Evolutionary conservation across 2,329 filamentous ascomycete species (phyloP), one percentile per base, ranked within the genome.

Genomic region (Westerdykella sp.): DNA sequence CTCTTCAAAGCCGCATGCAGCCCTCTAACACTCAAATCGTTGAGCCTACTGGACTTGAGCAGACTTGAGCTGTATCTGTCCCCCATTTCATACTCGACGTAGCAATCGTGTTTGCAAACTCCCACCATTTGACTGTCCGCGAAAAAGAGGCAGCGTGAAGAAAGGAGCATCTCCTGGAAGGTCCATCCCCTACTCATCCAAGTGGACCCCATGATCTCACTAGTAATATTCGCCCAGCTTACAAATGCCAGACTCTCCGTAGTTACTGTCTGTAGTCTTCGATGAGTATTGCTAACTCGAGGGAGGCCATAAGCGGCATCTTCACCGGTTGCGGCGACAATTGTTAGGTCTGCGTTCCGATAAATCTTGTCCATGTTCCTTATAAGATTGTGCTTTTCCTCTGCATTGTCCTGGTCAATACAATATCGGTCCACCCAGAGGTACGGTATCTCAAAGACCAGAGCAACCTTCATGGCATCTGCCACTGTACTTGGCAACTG

Each of bases 151-250:
- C 35, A 32, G 12, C 50, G 43, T 3, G 47, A 42, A 5, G 45
- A 45, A 9, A 53, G 42, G 2, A 50, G 35, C 2, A 39, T 40
- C 45, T 53, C 50, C 41, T 53, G 50, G 23, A 41, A 53, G 4
- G 45, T 50, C 49, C 47, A 51, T 28, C 25, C 25, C 25, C 25
- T 28, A 12, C 25, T 4, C 9, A 4, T 28, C 25, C 25, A 28
- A 28, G 25, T 28, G 25, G 25, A 28, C 7, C 11, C 25, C 11
- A 9, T 9, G 25, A 28, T 28, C 11, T 28, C 25, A 10, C 2
- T 7, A 9, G 7, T 12, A 10, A 7, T 4, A 28, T 28, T 28
- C 9, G 2, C 25, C 9, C 25, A 10, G 25, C 9, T 4, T 28
- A 28, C 25, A 28, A 28, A 28, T 10, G 25, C 3, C 25, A 28